Evolutionary conservation across 176 grass and related monocot species (phyloP).

Genomic region (Triticum urartu): DNA sequence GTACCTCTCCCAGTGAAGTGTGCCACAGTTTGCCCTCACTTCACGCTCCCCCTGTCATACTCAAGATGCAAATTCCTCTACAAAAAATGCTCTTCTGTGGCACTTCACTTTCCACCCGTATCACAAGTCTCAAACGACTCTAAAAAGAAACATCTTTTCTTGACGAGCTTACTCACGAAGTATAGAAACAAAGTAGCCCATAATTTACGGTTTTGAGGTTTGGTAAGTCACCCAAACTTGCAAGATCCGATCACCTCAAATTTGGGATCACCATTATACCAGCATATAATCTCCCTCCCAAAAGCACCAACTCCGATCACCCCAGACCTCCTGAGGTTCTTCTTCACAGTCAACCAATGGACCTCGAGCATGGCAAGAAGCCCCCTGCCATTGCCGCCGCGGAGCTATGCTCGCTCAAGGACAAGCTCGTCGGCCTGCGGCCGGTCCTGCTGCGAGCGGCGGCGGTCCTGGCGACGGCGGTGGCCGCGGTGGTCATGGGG

Average conservation of each 20-base stretch:
- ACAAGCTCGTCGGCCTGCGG: conserved; percentile 28
- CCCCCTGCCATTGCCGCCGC: not conserved
- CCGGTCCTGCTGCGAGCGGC: conserved; percentile 44
- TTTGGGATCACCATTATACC: not conserved
- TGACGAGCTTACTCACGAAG: not conserved
- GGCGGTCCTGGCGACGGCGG: conserved; percentile 33
- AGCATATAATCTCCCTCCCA: not conserved
- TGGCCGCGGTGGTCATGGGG: conserved; percentile 61
- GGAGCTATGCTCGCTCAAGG: conserved; percentile 21
- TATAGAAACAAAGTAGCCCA: not conserved
- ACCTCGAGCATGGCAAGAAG: conserved; percentile 41
- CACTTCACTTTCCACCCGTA: conserved; percentile 13
- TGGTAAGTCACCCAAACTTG: conserved; percentile 33
- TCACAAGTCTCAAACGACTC: not conserved
- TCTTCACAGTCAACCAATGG: conserved; percentile 29
- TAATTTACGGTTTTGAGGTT: not conserved
- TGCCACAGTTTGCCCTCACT: not conserved
- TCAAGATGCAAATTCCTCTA: not conserved
- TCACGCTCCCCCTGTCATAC: not conserved
- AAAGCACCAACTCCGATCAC: not conserved
- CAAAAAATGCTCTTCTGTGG: conserved; percentile 25
- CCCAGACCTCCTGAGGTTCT: not conserved
- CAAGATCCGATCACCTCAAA: not conserved
- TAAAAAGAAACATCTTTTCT: not conserved
- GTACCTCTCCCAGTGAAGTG: not conserved